Evolutionary conservation across 2,329 filamentous ascomycete genomes (phyloP).

Genomic region (Endoconidiophora polonica): DNA sequence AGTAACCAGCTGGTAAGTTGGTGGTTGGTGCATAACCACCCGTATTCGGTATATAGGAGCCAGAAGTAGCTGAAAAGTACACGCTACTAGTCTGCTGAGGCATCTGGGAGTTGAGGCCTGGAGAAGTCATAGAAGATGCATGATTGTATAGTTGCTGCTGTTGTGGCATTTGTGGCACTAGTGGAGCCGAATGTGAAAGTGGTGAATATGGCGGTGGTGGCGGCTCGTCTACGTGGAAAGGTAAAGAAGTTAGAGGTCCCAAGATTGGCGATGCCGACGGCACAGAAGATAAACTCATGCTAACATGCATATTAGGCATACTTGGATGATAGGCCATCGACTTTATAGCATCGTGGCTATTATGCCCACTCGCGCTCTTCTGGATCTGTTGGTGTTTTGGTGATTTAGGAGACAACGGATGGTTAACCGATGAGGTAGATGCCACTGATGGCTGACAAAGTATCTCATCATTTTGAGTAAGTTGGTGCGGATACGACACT

Average conservation of each 20-base stretch:
- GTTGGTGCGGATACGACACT: too few relatives aligned
- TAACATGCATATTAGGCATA: slow-evolving; percentile 11
- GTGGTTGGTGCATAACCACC: not conserved
- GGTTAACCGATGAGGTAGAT: too few relatives aligned
- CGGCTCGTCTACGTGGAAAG: not conserved
- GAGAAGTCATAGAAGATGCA: not conserved
- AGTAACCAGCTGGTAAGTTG: not conserved
- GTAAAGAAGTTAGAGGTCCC: not conserved
- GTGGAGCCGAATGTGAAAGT: too few relatives aligned
- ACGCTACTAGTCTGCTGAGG: not conserved
- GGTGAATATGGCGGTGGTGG: not conserved
- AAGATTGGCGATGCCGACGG: not conserved
- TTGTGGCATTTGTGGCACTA: too few relatives aligned
- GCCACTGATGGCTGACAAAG: too few relatives aligned
- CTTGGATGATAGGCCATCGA: slow-evolving; percentile 2
- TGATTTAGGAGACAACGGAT: too few relatives aligned
- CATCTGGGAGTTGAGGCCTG: not conserved
- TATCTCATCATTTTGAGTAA: too few relatives aligned
- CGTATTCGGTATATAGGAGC: too few relatives aligned
- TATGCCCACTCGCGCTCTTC: too few relatives aligned
- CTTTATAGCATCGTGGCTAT: not conserved
- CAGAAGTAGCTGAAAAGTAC: too few relatives aligned
- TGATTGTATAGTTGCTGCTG: too few relatives aligned
- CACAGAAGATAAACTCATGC: not conserved
- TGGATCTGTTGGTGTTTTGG: too few relatives aligned